Base-by-base conservation (phyloP, 768 basidiomycete species). In the Daedaleopsis nitida region DNA sequence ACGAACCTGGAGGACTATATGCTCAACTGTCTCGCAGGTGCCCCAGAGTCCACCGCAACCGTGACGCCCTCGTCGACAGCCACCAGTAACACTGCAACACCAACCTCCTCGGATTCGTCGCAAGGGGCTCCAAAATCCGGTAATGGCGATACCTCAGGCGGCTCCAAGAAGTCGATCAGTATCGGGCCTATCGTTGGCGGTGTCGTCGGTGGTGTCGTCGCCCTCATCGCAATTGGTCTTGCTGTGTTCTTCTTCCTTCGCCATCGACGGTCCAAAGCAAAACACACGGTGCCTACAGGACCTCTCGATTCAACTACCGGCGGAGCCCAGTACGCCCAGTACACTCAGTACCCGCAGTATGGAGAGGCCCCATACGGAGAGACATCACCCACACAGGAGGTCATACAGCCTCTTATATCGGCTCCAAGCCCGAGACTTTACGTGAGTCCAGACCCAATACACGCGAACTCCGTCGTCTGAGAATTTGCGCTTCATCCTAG, bases 171-270 rank as follows among this genome's bases (percentile, higher is more conserved):
- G 42, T 58, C 62, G 14, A 55, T 19, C 49, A 52, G 56, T 24
- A 48, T 56, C 16, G 62, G 48, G 4, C 38, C 62, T 7, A 63
- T 63, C 32, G 62, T 59, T 10, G 57, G 62, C 1, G 62, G 57
- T 4, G 62, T 47, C 6, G 62, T 63, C 9, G 57, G 62, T 3
- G 62, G 53, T 17, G 54, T 58, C 12, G 62, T 59, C 8, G 62
- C 48, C 7, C 39, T 55, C 2, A 9, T 48, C 14, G 57, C 24
- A 3, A 63, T 63, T 12, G 57, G 47, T 3, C 52, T 53, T 9
- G 53, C 24, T 7, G 5, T 63, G 10, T 59, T 55, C 57, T 63
- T 55, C 54, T 51, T n/a, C 43, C 39, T 59, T 8, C 57, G 62
- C n/a, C 57, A 35, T 24, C 38, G 35, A 34, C 56, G 57, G 48